Conservation (phyloP, 2,329 filamentous ascomycete species). For the Monosporascus sp. region DNA sequence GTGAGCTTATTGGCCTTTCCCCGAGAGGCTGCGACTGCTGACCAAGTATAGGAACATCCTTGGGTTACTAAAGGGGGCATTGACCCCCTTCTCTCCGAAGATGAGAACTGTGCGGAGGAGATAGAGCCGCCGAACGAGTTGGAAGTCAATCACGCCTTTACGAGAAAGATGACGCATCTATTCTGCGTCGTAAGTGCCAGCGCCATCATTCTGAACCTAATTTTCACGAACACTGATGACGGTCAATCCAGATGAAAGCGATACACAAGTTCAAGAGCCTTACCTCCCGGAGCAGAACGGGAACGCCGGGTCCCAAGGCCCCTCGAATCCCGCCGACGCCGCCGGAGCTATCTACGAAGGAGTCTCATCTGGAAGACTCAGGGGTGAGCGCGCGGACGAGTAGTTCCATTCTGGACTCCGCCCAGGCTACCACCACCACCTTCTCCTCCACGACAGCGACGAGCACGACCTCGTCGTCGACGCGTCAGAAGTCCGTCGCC, state of each 20-base stretch:
- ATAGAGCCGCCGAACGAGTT: slow-evolving; percentile 82
- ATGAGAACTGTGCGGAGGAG: slow-evolving; percentile 79
- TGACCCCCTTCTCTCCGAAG: slow-evolving; percentile 71
- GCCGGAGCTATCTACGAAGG: slow-evolving; percentile 5
- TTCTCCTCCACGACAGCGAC: slow-evolving; percentile 13
- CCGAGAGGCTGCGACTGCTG: slow-evolving; percentile 8
- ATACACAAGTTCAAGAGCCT: slow-evolving; percentile 82
- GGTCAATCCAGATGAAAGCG: slow-evolving; percentile 66
- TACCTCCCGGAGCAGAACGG: slow-evolving; percentile 42
- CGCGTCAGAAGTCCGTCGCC: slow-evolving; percentile 28
- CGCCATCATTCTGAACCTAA: not conserved
- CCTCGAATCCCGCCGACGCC: slow-evolving; percentile 10
- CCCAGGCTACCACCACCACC: slow-evolving; percentile 1
- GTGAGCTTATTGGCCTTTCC: slow-evolving; percentile 44
- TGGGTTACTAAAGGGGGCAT: slow-evolving; percentile 83
- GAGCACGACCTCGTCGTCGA: slow-evolving; percentile 18
- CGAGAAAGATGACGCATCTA: slow-evolving; percentile 79
- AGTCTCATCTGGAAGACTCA: not conserved
- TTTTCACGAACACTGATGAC: slow-evolving; percentile 6
- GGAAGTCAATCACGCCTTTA: slow-evolving; percentile 87
- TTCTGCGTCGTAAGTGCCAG: slow-evolving; percentile 65
- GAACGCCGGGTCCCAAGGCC: slow-evolving; percentile 33
- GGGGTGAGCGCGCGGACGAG: slow-evolving; percentile 4
- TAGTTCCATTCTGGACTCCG: not conserved
- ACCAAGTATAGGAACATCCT: slow-evolving; percentile 63